Evolutionary conservation across 1,139 yeast species (phyloP), one percentile per base, ranked within the genome.

Genomic region (Kazachstania sp.): DNA sequence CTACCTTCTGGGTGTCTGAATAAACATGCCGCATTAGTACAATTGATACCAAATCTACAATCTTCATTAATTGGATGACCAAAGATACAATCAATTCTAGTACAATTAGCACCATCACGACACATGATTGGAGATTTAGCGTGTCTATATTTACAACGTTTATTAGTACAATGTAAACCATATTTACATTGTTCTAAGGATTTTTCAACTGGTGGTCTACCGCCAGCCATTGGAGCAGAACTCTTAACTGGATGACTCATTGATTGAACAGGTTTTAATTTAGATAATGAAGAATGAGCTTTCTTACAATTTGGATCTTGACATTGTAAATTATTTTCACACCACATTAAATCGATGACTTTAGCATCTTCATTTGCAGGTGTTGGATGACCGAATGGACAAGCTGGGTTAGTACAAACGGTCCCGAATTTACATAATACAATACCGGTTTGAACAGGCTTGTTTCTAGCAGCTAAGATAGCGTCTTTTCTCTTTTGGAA

Each of bases 371-470:
- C 78, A 64, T 84, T 86, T 15, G 87, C 85, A 1, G 95, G 94
- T 1, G 95, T 86, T 43, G 96, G 95, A 61, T 87, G 96, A 29
- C 90, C 95, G 70, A 82, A 86, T 26, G 88, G 87, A 70, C 96
- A 87, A 52, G 77, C 68, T 51, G 81, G 87, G 60, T 84, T 85
- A 30, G 84, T 72, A 66, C 96, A 87, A 46, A 79, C 68, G 31
- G 75, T 71, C 37, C 92, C 94, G 65, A 77, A 87, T 64, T 83
- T 84, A 71, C 96, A 87, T 38, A 82, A 61, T 4, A 78, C 75
- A 49, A 79, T 73, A 41, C 81, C 78, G 16, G 69, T 64, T 51
- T 63, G 70, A 52, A 54, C 64, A 40, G 59, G 63, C 50, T 62
- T 66, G 55, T 46, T 50, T 61, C 54, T 64, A 11, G 65, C 63